Conservation (phyloP, 2,329 filamentous ascomycete genomes). For the Fusarium ramigenum region DNA sequence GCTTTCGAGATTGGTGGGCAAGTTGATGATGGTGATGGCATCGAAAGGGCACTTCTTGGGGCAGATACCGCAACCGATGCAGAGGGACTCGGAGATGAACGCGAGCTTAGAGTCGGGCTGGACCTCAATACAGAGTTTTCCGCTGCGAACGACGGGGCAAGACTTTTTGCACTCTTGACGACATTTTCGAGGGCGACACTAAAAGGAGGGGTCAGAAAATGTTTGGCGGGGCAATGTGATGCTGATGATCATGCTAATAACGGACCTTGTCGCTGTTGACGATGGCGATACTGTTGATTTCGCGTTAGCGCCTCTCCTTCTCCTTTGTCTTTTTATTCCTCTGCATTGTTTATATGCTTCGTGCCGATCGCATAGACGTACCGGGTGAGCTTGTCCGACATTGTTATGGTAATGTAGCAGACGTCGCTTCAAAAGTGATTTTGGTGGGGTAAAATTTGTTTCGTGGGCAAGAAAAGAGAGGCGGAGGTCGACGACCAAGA, state of each 20-base stretch:
- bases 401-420: conserved; percentile 55
- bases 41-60: conserved; percentile 99
- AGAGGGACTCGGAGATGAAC: conserved; percentile 96
- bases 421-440: conserved; percentile 31
- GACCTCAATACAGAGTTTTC: conserved; percentile 98
- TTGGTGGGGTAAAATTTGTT: conserved; percentile 31
- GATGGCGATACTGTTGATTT: conserved; percentile 84
- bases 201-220: conserved; percentile 42
- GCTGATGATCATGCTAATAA: conserved; percentile 21
- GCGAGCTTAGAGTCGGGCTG: conserved; percentile 88
- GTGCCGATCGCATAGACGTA: conserved; percentile 58
- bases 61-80: conserved; percentile 99
- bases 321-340: neutral
- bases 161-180: conserved; percentile 99
- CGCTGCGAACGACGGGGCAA: conserved; percentile 95
- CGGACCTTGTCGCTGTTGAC: conserved; percentile 96
- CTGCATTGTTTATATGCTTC: neutral
- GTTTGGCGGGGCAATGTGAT: conserved; percentile 40
- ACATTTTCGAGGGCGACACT: conserved; percentile 74
- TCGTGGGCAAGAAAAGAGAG: conserved; percentile 9
- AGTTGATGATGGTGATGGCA: conserved; percentile 99
- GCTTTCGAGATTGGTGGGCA: conserved; percentile 98
- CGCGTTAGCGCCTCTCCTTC: conserved; percentile 38
- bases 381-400: conserved; percentile 96
- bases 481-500: conserved; percentile 13